These are phyloP conservation scores for Kodamaea restingae DNA, from an alignment of 805 yeast species.

Conservation along the genomic window DNA sequence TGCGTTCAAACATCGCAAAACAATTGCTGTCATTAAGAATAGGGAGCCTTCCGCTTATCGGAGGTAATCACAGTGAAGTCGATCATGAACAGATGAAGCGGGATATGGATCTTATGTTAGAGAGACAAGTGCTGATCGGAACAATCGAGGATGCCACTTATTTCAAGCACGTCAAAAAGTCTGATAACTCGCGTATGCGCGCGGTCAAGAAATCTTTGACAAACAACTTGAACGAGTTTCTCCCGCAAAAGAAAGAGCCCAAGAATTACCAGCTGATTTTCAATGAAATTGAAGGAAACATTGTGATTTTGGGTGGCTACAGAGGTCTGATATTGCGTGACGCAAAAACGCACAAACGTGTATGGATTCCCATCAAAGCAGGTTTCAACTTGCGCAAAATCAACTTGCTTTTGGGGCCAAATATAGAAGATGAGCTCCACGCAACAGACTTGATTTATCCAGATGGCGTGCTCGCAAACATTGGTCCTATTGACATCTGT, in stretches of 20 bases:
- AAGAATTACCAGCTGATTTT: slow-evolving; percentile 43
- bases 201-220: slow-evolving; percentile 66
- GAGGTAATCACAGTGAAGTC: slow-evolving; percentile 9
- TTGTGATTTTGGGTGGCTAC: slow-evolving; percentile 82
- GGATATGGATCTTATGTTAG: slow-evolving; percentile 38
- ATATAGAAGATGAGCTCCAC: slow-evolving; percentile 59
- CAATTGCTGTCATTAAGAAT: slow-evolving; percentile 19
- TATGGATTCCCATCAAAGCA: slow-evolving; percentile 87
- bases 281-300: slow-evolving; percentile 68
- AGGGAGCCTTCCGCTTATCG: slow-evolving; percentile 18
- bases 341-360: slow-evolving; percentile 54
- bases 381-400: slow-evolving; percentile 72
- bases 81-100: slow-evolving; percentile 17
- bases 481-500: slow-evolving; percentile 85
- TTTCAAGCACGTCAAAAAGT: slow-evolving; percentile 51
- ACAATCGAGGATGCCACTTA: slow-evolving; percentile 61
- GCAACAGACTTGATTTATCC: slow-evolving; percentile 56
- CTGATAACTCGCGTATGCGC: slow-evolving; percentile 62
- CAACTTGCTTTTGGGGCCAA: slow-evolving; percentile 70
- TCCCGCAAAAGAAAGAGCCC: slow-evolving; percentile 24
- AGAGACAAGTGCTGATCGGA: slow-evolving; percentile 53
- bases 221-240: slow-evolving; percentile 43
- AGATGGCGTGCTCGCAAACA: slow-evolving; percentile 72
- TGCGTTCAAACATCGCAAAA: slow-evolving; percentile 21
- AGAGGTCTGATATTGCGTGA: slow-evolving; percentile 79